phyloP scores from a whole-genome alignment of 495 filamentous ascomycete genomes.

The Terfezia claveryi region DNA sequence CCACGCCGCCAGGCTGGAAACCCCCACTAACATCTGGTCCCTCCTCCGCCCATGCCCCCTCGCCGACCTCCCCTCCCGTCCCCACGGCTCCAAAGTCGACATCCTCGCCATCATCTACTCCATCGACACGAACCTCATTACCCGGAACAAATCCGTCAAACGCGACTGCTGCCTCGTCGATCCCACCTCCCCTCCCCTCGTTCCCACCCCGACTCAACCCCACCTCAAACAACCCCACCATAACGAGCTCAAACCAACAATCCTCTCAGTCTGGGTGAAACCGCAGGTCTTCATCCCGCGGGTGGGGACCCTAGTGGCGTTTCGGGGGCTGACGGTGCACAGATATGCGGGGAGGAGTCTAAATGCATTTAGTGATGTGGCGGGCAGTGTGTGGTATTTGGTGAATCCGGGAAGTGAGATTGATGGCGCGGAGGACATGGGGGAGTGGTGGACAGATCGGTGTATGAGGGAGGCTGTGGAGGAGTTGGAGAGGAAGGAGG shows the following conservation, averaged over 20 bases:
- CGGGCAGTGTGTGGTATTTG: neutral
- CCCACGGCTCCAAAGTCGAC: neutral
- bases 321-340: neutral
- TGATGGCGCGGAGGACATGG: slow-evolving; percentile 13
- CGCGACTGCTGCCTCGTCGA: neutral
- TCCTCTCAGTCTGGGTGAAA: neutral
- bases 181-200: neutral
- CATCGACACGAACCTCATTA: neutral
- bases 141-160: neutral
- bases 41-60: neutral
- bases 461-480: slow-evolving; percentile 52
- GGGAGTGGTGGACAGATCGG: slow-evolving; percentile 27
- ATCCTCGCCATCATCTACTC: neutral
- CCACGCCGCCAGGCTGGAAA: neutral
- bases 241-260: neutral
- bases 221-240: too few species aligned
- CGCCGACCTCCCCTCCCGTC: neutral
- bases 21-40: neutral
- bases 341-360: neutral
- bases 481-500: slow-evolving; percentile 35
- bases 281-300: neutral
- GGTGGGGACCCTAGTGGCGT: neutral
- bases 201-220: neutral
- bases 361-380: neutral
- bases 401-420: neutral